phyloP scores from a whole-genome alignment of 352 stramenopile species.

The Globisporangium yorkense region DNA sequence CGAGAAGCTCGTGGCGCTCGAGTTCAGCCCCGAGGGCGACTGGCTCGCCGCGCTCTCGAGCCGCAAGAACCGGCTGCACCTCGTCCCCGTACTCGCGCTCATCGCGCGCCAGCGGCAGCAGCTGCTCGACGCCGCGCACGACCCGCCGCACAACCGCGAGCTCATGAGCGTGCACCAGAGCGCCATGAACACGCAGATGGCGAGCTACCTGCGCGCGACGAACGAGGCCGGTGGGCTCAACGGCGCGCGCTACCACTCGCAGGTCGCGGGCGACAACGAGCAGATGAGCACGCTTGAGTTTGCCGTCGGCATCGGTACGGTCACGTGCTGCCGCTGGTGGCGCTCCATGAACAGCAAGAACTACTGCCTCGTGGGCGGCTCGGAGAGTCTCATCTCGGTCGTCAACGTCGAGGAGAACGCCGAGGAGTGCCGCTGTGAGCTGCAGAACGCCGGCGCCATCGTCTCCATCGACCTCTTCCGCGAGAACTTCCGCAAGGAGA shows the following conservation, averaged over 20 bases:
- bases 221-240: constrained; percentile 78
- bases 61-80: constrained; percentile 71
- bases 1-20: constrained; percentile 58
- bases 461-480: constrained; percentile 70
- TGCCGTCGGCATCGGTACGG: constrained; percentile 50
- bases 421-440: constrained; percentile 79
- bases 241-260: constrained; percentile 74
- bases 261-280: constrained; percentile 72
- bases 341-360: constrained; percentile 76
- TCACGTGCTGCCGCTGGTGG: constrained; percentile 77
- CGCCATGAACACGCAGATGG: constrained; percentile 79
- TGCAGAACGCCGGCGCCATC: constrained; percentile 56
- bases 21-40: constrained; percentile 82
- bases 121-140: constrained; percentile 51
- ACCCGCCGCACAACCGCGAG: constrained; percentile 48
- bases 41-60: constrained; percentile 75
- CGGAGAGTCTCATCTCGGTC: constrained; percentile 74
- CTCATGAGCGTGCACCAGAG: constrained; percentile 66
- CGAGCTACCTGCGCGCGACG: constrained; percentile 73
- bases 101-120: constrained; percentile 47
- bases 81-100: constrained; percentile 63
- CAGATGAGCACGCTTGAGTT: constrained; percentile 87
- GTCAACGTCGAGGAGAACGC: constrained; percentile 84
- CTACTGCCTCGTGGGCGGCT: constrained; percentile 79
- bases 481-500: constrained; percentile 72